Evolutionary conservation across 1,284 basidiomycete species (phyloP).

Genomic region (Prillingera fragicola): DNA sequence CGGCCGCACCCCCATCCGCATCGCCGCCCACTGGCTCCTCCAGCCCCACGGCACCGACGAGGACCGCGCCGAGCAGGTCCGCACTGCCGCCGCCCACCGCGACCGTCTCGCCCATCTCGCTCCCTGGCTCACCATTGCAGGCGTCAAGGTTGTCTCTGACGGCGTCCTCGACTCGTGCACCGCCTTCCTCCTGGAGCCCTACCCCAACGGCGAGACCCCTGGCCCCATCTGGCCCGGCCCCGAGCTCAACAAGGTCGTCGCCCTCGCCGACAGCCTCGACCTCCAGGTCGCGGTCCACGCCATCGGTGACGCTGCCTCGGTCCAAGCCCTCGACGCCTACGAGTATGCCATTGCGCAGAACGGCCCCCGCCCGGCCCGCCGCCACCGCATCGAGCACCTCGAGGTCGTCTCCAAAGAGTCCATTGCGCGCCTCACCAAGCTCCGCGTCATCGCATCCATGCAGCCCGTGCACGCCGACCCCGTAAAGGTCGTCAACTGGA

Average conservation of each 20-base stretch:
- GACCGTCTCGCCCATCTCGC: conserved; percentile 11
- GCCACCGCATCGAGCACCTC: conserved; percentile 35
- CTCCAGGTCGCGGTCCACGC: conserved; percentile 35
- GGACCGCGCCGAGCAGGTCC: conserved; percentile 16
- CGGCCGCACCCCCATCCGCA: conserved; percentile 21
- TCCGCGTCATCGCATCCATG: conserved; percentile 30
- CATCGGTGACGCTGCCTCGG: conserved; percentile 34
- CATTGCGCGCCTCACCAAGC: conserved; percentile 23
- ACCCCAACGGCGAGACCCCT: conserved; percentile 19
- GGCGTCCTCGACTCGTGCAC: conserved; percentile 38
- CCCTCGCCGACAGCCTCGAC: conserved; percentile 25
- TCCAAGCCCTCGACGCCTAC: conserved; percentile 30
- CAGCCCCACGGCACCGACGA: conserved; percentile 17
- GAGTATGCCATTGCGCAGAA: conserved; percentile 23
- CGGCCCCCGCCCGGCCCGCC: conserved; percentile 11
- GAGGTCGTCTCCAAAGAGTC: conserved; percentile 23
- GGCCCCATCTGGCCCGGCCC: conserved; percentile 32
- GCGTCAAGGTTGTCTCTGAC: conserved; percentile 37
- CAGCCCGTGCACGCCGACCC: conserved; percentile 39
- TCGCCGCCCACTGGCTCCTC: conserved; percentile 30
- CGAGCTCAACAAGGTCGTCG: conserved; percentile 22
- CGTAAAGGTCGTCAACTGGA: conserved; percentile 27
- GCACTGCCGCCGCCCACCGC: conserved; percentile 19
- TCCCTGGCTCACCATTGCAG: conserved; percentile 23
- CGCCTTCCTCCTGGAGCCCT: conserved; percentile 31